These are phyloP conservation scores for Acrocalymma vagum DNA, from an alignment of 2,329 filamentous ascomycete species.

Conservation along the genomic window DNA sequence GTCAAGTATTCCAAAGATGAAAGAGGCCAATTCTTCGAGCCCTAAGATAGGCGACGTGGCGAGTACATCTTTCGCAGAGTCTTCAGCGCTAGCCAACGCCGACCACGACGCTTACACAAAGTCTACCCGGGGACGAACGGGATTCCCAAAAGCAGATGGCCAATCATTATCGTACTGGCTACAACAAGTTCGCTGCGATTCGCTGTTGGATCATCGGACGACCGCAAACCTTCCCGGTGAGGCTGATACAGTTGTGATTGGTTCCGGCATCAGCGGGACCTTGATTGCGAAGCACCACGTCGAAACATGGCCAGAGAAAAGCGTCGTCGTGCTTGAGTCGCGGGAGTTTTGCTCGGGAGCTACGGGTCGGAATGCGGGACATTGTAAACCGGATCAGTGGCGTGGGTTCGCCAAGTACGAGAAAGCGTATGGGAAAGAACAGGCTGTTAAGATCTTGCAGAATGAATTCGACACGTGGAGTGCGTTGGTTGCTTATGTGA, in stretches of 20 bases:
- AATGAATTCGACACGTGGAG: constrained; percentile 36
- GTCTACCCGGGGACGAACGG: constrained; percentile 15
- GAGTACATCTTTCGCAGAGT: constrained; percentile 15
- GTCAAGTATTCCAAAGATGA: no score
- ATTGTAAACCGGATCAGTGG: constrained; percentile 39
- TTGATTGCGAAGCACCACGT: constrained; percentile 30
- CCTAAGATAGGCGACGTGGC: constrained; percentile 10
- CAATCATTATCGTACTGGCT: constrained; percentile 38
- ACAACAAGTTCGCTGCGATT: constrained; percentile 36
- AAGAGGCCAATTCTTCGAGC: constrained; percentile 5
- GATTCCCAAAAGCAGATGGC: constrained; percentile 31
- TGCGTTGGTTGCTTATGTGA: constrained; percentile 27
- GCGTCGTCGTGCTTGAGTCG: constrained; percentile 32
- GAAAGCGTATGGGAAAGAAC: constrained; percentile 32
- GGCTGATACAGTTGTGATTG: constrained; percentile 45
- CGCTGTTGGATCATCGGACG: constrained; percentile 35
- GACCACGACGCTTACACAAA: constrained; percentile 25
- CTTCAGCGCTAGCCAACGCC: constrained; percentile 21
- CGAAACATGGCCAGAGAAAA: constrained; percentile 25
- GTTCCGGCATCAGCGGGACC: constrained; percentile 39
- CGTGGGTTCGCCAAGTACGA: constrained; percentile 33
- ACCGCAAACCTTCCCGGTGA: constrained; percentile 36
- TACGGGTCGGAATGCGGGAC: constrained; percentile 37
- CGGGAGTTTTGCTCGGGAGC: constrained; percentile 40
- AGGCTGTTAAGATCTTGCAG: constrained; percentile 35